Evolutionary conservation across 2,329 filamentous ascomycete species (phyloP), one percentile per base, ranked within the genome.

Genomic region (Pseudodiploospora longispora): DNA sequence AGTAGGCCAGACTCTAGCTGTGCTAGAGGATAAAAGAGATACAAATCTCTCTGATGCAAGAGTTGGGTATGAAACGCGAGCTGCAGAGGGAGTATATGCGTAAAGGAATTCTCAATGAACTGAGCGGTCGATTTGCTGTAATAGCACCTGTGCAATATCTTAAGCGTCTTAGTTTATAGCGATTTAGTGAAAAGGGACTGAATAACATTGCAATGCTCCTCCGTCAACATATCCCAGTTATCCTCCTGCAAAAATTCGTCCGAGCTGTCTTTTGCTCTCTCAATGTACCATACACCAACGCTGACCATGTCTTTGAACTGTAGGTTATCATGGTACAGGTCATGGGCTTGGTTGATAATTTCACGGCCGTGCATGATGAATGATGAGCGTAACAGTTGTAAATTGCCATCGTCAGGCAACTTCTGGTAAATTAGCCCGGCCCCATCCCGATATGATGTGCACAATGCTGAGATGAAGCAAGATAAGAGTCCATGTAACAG

Each of bases 311-410:
- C 41, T 8, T 42, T 35, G 31, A 47, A 41, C 12, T 29, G 33
- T 6, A 30, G 10, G 7, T 45, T 30, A 4, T 31, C 40, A 4
- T 36, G 28, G 33, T 52, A 36, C 10, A 38, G 30, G 27, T 52
- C 48, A 33, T 45, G 40, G n/a, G 52, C 52, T 10, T 48, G 40
- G 19, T 53, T 52, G 10, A 55, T 44, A 36, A 47, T 41, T 38
- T 53, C 52, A 7, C 48, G 44, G 10, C 49, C 51, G 34, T 49
- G 46, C 9, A 47, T 27, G 10, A 50, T 49, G 39, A 55, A 49
- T n/a, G 44, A 38, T 6, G 49, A 49, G 10, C 50, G 40, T 19
- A 53, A 40, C 9, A 47, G 46, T 28, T 43, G 41, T 36, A 50
- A 5, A 27, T 38, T 48, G 12, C 28, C 35, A 27, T 50, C 44